Conservation (phyloP, 352 stramenopile species). For the Phytophthora gonapodyides region DNA sequence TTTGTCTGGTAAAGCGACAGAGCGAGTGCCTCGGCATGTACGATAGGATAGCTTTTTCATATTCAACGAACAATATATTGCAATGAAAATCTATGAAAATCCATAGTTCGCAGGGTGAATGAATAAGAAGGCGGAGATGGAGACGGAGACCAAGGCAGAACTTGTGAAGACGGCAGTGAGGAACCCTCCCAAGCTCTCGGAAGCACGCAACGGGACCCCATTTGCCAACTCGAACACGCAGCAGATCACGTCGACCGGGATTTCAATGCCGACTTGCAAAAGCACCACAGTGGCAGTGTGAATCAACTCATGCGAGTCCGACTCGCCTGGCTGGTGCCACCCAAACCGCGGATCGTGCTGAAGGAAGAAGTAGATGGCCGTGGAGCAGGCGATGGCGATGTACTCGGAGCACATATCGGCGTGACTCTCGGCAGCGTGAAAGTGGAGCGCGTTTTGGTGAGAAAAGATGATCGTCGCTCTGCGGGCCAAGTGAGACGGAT, state of each 20-base stretch:
- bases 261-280: not conserved
- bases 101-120: not conserved
- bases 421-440: slow-evolving; percentile 8
- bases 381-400: slow-evolving; percentile 34
- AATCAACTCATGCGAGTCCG: not conserved
- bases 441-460: slow-evolving; percentile 1
- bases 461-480: not conserved
- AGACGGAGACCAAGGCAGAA: slow-evolving; percentile 7
- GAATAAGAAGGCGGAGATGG: slow-evolving; percentile 1
- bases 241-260: not conserved
- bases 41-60: slow-evolving; percentile 20
- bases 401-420: slow-evolving; percentile 42
- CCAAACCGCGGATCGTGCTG: slow-evolving; percentile 12
- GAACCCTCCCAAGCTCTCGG: slow-evolving; percentile 11
- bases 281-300: not conserved
- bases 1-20: slow-evolving; percentile 42
- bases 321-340: slow-evolving; percentile 10
- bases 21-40: slow-evolving; percentile 10
- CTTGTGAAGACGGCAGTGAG: slow-evolving; percentile 22
- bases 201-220: slow-evolving; percentile 22
- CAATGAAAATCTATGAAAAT: not conserved
- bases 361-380: slow-evolving; percentile 28
- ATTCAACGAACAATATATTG: slow-evolving; percentile 3
- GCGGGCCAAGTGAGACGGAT: not conserved
- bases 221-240: slow-evolving; percentile 25